These are phyloP conservation scores for Sarocladium strictum DNA, from an alignment of 2,329 filamentous ascomycete genomes.

Conservation along the genomic window DNA sequence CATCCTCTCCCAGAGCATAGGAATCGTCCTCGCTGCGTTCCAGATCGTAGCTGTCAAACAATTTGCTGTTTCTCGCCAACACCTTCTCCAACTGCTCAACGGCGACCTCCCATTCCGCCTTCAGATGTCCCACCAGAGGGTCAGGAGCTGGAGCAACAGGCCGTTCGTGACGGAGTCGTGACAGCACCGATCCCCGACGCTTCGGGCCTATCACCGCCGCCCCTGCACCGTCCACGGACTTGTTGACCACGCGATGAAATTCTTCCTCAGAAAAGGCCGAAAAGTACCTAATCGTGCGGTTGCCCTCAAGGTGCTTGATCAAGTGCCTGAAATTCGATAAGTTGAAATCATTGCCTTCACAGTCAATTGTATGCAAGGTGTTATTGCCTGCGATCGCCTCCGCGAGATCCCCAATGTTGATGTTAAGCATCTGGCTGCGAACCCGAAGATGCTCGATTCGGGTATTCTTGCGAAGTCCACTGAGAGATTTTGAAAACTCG, in stretches of 20 bases:
- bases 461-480: slow-evolving; percentile 38
- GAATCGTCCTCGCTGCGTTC: slow-evolving; percentile 7
- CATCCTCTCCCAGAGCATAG: slow-evolving; percentile 12
- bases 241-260: slow-evolving; percentile 28
- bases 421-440: slow-evolving; percentile 49
- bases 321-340: slow-evolving; percentile 44
- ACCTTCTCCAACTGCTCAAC: slow-evolving; percentile 26
- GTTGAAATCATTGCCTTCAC: slow-evolving; percentile 49
- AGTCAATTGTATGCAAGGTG: slow-evolving; percentile 46
- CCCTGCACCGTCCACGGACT: slow-evolving; percentile 25
- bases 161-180: slow-evolving; percentile 27
- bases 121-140: slow-evolving; percentile 29
- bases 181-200: slow-evolving; percentile 29
- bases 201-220: slow-evolving; percentile 15
- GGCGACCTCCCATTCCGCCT: slow-evolving; percentile 32
- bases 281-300: slow-evolving; percentile 37
- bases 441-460: slow-evolving; percentile 45
- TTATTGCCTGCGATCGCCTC: slow-evolving; percentile 42
- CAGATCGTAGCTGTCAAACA: slow-evolving; percentile 18
- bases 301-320: slow-evolving; percentile 36
- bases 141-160: slow-evolving; percentile 18
- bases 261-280: slow-evolving; percentile 34
- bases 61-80: slow-evolving; percentile 28
- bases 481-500: slow-evolving; percentile 45
- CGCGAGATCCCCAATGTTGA: slow-evolving; percentile 47